A percentile compares a stretch with the other conserved stretches of the same genome.
phyloP scores from a whole-genome alignment of 768 basidiomycete genomes.

The Tricholoma bakamatsutake region DNA sequence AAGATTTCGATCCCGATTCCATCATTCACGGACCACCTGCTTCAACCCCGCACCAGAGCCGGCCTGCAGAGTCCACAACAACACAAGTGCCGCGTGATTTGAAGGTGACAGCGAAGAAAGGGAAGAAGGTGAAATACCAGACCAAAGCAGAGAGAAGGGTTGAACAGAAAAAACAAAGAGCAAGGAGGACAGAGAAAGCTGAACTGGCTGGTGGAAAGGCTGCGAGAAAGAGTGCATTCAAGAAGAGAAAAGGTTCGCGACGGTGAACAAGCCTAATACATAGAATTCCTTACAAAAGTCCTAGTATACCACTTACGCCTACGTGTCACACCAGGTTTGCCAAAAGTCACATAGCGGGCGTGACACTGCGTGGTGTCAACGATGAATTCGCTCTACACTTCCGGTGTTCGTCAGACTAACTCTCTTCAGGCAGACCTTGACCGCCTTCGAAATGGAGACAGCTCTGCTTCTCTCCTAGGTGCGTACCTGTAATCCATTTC shows the following conservation, averaged over 20 bases:
- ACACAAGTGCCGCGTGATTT: neutral
- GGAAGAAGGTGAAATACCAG: slow-evolving; percentile 57
- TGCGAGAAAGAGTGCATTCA: slow-evolving; percentile 29
- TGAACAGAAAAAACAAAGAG: slow-evolving; percentile 58
- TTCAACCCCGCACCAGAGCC: neutral
- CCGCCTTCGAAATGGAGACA: slow-evolving; percentile 74
- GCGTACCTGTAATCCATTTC: slow-evolving; percentile 21
- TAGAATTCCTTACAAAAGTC: no score
- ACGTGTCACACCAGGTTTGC: neutral
- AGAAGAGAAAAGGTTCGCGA: slow-evolving; percentile 15
- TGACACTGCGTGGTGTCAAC: slow-evolving; percentile 2
- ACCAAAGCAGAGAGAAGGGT: slow-evolving; percentile 60
- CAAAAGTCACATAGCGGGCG: neutral
- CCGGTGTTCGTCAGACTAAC: slow-evolving; percentile 87
- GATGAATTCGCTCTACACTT: slow-evolving; percentile 96
- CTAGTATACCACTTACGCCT: no score
- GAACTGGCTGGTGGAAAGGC: slow-evolving; percentile 64
- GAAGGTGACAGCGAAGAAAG: slow-evolving; percentile 15
- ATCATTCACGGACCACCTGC: slow-evolving; percentile 42
- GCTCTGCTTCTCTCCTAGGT: slow-evolving; percentile 81
- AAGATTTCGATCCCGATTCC: slow-evolving; percentile 79
- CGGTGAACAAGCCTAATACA: slow-evolving; percentile 6
- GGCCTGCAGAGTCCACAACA: neutral
- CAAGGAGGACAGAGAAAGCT: slow-evolving; percentile 65
- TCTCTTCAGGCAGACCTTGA: slow-evolving; percentile 86